Evolutionary conservation across 2,329 filamentous ascomycete genomes (phyloP), one percentile per base, ranked within the genome.

Genomic region (Penicillium sp.): DNA sequence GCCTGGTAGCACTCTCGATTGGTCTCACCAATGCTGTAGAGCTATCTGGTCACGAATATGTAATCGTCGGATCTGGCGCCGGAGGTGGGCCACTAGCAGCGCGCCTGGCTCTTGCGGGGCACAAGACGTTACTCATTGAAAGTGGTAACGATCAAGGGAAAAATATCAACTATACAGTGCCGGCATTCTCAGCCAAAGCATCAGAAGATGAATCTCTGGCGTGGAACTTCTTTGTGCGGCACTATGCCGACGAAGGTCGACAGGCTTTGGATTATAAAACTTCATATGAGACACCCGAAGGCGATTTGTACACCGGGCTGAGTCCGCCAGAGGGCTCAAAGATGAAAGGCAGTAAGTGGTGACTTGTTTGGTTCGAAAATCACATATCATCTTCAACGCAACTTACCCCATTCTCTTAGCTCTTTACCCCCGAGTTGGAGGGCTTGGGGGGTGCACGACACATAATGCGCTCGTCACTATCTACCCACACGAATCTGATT

Each of bases 401-500:
- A 10, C 14, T 34, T 5, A 34, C 32, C 5, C 11, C 11, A 5
- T 34, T 34, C 32, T 34, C 32, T 34, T 11, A 4, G 81, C 80
- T 13, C 73, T 82, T 8, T 87, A 87, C 61, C 83, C 83, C 8
- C 79, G 84, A 13, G 76, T 81, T 3, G 81, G 79, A 16, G 81
- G 77, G 2, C 71, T 86, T 1, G 83, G 83, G 47, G 83, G 83
- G 4, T 85, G 83, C 68, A 80, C 82, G 1, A 78, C 81, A 4
- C 85, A 88, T 70, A 85, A 86, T 42, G 84, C 83, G 5, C 69
- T 86, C 41, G 80, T 88, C 45, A 77, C 80, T n/a, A 74, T 86
- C 24, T 80, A 84, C 55, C 84, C 85, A 0, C 78, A 83, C 53
- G 75, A 81, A 43, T 80, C 77, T 31, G 86, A 88, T 67, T 88